Evolutionary conservation across 23 red algal species (phyloP).

Genomic region (Rhodosorus marinus): DNA sequence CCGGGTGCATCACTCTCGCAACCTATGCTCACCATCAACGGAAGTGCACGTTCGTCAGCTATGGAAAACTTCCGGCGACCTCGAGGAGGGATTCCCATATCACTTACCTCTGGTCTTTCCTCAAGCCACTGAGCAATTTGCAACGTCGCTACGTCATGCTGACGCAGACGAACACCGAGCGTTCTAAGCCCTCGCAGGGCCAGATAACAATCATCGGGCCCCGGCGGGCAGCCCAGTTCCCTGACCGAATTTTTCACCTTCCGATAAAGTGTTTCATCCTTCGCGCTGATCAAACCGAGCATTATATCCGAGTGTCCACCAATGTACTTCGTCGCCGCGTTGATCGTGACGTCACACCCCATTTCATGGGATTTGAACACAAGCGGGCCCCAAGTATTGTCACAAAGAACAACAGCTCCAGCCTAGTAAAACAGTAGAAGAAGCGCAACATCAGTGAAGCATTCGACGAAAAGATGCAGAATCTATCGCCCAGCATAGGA

Average conservation of each 20-base stretch:
- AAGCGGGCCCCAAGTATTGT: slow-evolving; percentile 92
- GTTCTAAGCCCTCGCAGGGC: slow-evolving; percentile 80
- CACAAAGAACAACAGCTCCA: slow-evolving; percentile 58
- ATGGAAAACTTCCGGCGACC: too few relatives aligned
- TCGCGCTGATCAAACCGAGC: slow-evolving; percentile 79
- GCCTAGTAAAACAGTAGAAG: too few relatives aligned
- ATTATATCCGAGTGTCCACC: slow-evolving; percentile 96
- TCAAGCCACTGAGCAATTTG: slow-evolving; percentile 72
- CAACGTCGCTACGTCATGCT: slow-evolving; percentile 52
- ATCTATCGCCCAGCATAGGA: too few relatives aligned
- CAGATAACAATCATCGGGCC: slow-evolving; percentile 86
- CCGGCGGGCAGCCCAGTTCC: slow-evolving; percentile 82
- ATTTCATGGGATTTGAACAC: slow-evolving; percentile 54
- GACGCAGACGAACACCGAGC: slow-evolving; percentile 55
- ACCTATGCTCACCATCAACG: too few relatives aligned
- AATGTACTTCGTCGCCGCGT: slow-evolving; percentile 98
- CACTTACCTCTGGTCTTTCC: slow-evolving; percentile 41
- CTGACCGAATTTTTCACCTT: slow-evolving; percentile 64
- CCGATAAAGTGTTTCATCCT: slow-evolving; percentile 35
- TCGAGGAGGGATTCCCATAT: too few relatives aligned
- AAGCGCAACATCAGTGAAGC: too few relatives aligned
- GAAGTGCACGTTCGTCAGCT: too few relatives aligned
- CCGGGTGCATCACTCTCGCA: slow-evolving; percentile 73
- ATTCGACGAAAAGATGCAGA: too few relatives aligned
- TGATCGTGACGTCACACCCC: slow-evolving; percentile 73